Evolutionary conservation across 2,329 filamentous ascomycete species (phyloP), one percentile per base, ranked within the genome.

Genomic region (Venturiaceae sp.): DNA sequence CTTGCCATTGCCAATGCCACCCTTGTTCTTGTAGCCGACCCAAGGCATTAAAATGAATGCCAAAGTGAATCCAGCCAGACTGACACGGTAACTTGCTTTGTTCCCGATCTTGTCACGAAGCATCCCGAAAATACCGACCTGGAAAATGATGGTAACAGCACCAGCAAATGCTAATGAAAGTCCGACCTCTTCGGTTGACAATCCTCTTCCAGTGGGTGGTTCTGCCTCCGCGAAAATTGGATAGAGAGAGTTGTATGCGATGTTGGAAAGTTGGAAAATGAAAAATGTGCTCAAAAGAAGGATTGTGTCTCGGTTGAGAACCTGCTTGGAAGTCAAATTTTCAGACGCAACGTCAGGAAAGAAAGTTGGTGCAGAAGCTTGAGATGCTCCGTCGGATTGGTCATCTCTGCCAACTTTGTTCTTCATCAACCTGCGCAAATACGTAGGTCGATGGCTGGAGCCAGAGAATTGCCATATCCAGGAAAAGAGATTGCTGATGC

Each of bases 231-330:
- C 89, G 66, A 97, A 99, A 57, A 97, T 92, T 0, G 94, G 94
- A 66, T 95, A 99, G 0, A 99, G 77, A 19, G 90, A 92, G 72
- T 96, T 96, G 80, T 92, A 99, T 3, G 90, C 91, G 63, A 96
- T 90, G 71, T 97, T 97, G 61, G 88, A 86, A 5, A 99, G 80
- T 67, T 96, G 92, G 68, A 97, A 99, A 54, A 97, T 86, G 46
- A 96, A 82, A 67, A 96, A 97, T 0, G 92, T 95, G 56, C 83
- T 70, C 5, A 99, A 81, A 0, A 99, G 80, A 2, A 95, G 76
- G 13, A 96, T 70, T 0, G 91, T 96, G 60, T 94, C 91, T 59
- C 85, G 81, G 66, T 89, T 95, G 55, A 92, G 79, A 1, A 96
- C 73, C 55, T 83, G 77, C 37, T 81, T 81, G 26, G 74, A 76